Conservation (phyloP, 2,329 filamentous ascomycete species). For the Myriangium duriaei region DNA sequence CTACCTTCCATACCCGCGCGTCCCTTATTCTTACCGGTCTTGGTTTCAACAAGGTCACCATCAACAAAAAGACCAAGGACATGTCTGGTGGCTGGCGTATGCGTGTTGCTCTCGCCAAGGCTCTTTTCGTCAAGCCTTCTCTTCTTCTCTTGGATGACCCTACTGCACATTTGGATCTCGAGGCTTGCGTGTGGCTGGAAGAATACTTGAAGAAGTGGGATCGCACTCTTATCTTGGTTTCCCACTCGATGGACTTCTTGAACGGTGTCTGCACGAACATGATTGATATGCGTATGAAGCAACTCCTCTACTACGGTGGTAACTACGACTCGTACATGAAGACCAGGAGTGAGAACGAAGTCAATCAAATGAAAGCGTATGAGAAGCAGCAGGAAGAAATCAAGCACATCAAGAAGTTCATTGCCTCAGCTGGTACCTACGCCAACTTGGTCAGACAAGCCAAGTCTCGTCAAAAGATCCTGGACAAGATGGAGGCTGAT, state of each 20-base stretch:
- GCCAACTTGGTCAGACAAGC: slow-evolving; percentile 98
- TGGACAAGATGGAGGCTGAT: slow-evolving; percentile 99
- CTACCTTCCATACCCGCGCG: slow-evolving; percentile 88
- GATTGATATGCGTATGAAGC: slow-evolving; percentile 90
- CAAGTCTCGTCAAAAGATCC: slow-evolving; percentile 98
- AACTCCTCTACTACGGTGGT: slow-evolving; percentile 95
- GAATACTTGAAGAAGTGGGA: slow-evolving; percentile 99
- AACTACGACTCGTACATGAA: slow-evolving; percentile 98
- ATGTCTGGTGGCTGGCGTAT: slow-evolving; percentile 99
- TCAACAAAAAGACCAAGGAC: slow-evolving; percentile 99
- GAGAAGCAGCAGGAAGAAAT: slow-evolving; percentile 99
- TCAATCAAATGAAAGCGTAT: slow-evolving; percentile 98
- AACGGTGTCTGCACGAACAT: slow-evolving; percentile 98
- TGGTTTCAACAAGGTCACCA: slow-evolving; percentile 96
- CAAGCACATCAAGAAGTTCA: slow-evolving; percentile 99
- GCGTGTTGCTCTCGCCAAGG: slow-evolving; percentile 95
- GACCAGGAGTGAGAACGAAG: slow-evolving; percentile 86
- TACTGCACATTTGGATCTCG: slow-evolving; percentile 96
- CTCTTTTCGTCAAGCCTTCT: slow-evolving; percentile 95
- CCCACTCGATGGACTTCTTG: slow-evolving; percentile 96
- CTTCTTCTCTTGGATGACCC: slow-evolving; percentile 94
- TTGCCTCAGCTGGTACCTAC: slow-evolving; percentile 97
- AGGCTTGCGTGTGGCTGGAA: slow-evolving; percentile 98
- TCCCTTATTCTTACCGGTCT: slow-evolving; percentile 96
- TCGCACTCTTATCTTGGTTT: slow-evolving; percentile 87